Base-by-base conservation (phyloP, 495 filamentous ascomycete genomes). In the Hamigera avellanea region DNA sequence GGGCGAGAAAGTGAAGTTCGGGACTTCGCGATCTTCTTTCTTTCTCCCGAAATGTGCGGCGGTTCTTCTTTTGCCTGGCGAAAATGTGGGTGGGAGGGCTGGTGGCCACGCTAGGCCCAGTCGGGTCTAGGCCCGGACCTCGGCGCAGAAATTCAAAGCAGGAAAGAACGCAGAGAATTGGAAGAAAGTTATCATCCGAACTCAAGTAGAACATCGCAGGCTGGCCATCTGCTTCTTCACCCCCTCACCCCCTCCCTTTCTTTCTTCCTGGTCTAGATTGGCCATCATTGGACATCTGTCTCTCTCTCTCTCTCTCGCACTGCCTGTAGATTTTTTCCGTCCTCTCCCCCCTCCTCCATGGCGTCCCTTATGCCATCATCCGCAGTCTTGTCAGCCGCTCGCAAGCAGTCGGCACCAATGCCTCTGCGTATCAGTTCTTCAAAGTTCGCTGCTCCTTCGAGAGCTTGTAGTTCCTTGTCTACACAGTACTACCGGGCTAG, bases 351-450 rank as follows among this genome's bases (percentile, higher is more conserved):
- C 26, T 34, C 19, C 35, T 33, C 39, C 31, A 66, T 66, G 62
- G 54, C 62, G 26, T 59, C 56, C 43, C 30, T 63, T 32, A 39
- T 62, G 30, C 48, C 54, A 29, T 58, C 55, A 32, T 44, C 50
- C 16, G 41, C 57, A 49, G 47, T 48, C 37, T 45, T 45, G 26
- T 62, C 58, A 34, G 49, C 56, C 26, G 44, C 54, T 50, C 56
- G 62, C 50, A 60, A 50, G 41, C 57, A 58, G 52, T 49, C 44
- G 30, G 50, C 49, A 23, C 40, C 40, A 13, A 44, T 55, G 36
- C 42, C 54, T 41, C 42, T 50, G 39, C 46, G 40, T 42, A 32
- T 60, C 23, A 44, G 28, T 31, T 35, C 45, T 18, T 38, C 47
- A 32, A 54, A 48, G 34, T 48, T 53, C 49, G 46, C 53, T 45